Base-by-base conservation (phyloP, 2,329 filamentous ascomycete species). In the Curvularia lunata region DNA sequence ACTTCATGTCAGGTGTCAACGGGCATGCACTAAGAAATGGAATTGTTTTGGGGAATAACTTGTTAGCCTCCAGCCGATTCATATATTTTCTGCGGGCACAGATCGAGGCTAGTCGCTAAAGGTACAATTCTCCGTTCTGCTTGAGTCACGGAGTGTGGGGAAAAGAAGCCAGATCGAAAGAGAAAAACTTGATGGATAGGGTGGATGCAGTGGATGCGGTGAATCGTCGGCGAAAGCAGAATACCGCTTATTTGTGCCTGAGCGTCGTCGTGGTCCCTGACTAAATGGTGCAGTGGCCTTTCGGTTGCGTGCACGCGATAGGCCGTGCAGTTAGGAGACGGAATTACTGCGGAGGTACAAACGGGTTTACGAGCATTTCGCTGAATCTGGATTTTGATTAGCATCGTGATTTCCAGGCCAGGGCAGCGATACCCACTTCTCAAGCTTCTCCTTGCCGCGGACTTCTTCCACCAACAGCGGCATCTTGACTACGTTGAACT, bases 401-500 rank as follows among this genome's bases (percentile, higher is more conserved):
- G 65, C 9, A 23, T 21, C 27, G 30, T 16, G 4, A 13, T 32
- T 18, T 9, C 43, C 13, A 9, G 27, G 18, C 23, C 37, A 21
- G 32, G 4, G 16, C 23, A 9, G 34, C 7, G 8, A 27, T 16
- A 77, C 79, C 72, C 64, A 80, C 79, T 86, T 91, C 80, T 96
- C 92, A 68, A 99, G 81, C 79, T 88, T 94, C 74, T 98, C 94
- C 83, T 96, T 97, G 43, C 95, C 95, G 71, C 95, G 84, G 9
- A 99, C 93, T 81, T 99, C 95, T 77, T 99, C 94, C 1, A 96
- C 91, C 58, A 99, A 81, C 72, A 99, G 79, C 37, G 95, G 95
- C 93, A 99, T 98, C 84, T 94, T 94, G 67, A 99, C 94, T 38
- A 99, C 93, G 75, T 99, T 97, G 82, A 99, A 99, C 78, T 99